Base-by-base conservation (phyloP, 352 stramenopile species). In the Phytophthora fragariaefolia region DNA sequence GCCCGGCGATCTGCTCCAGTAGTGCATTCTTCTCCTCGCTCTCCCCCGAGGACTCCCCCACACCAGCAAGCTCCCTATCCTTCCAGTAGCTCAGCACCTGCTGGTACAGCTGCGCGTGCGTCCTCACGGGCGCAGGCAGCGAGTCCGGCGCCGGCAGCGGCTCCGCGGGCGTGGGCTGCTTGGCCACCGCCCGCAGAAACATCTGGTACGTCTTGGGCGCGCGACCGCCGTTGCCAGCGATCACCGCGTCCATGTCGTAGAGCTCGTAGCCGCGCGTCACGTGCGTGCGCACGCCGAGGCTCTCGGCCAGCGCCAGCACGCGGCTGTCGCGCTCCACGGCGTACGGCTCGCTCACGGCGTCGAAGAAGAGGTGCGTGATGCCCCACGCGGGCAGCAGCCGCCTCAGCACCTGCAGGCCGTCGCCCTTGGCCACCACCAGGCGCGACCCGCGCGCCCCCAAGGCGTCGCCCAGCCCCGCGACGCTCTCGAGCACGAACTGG, bases 401-500 rank as follows among this genome's bases (percentile, higher is more conserved):
- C 20, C 82, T 74, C 12, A 98, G 76, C 50, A 98, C 87, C 13
- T 91, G 79, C 6, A 89, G 49, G 2, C 78, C 76, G 34, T 96
- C 85, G 6, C 91, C 91, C n/a, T 73, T 75, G 10, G 91, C 80
- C n/a, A 97, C 77, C 27, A 95, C 56, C 2, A 97, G 64, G 4
- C 80, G 63, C 48, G 76, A 81, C 8, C 87, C 88, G n/a, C 87
- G 72, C 34, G 70, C 71, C 3, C 73, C 80, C 24, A 98, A 72
- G 17, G 76, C 74, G 13, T 91, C 73, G 7, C 90, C 78, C 46
- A 97, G 82, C 36, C 94, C 86, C 23, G 80, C 75, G n/a, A 98
- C 81, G 69, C 82, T 96, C 71, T 99, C 89, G 18, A 98, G 73
- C 28, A 99, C 71, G 66, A 99, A 99, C 68, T 97, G 92, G 64